These are phyloP conservation scores for Ceratobasidium sp. DNA, from an alignment of 1,284 basidiomycete genomes.

Conservation along the genomic window DNA sequence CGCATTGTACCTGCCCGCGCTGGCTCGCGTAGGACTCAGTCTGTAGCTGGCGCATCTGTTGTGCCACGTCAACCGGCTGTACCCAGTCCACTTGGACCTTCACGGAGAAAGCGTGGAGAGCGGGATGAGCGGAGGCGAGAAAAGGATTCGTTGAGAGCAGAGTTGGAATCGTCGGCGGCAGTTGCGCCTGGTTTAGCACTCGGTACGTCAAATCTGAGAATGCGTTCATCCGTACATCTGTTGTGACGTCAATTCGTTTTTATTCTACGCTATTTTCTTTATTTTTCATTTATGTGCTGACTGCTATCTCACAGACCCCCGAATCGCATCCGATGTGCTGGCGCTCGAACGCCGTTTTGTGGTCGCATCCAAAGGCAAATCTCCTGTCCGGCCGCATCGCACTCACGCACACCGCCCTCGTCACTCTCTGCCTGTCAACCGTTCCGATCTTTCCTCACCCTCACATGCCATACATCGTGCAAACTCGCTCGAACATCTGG, in stretches of 20 bases:
- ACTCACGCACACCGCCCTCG: conserved; percentile 31
- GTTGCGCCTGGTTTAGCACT: conserved; percentile 35
- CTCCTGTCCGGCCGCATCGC: conserved; percentile 18
- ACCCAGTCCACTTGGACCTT: conserved; percentile 23
- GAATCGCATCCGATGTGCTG: conserved; percentile 39
- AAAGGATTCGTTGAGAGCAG: conserved; percentile 34
- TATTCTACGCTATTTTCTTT: conserved; percentile 1
- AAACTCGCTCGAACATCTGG: background rate
- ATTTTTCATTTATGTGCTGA: background rate
- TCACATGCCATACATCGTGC: conserved; percentile 2
- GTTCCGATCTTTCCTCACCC: background rate
- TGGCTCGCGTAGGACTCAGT: conserved; percentile 30
- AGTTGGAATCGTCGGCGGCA: conserved; percentile 38
- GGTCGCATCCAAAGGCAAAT: conserved; percentile 40
- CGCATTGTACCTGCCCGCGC: background rate
- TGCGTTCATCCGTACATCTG: background rate
- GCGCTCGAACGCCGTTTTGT: conserved; percentile 40
- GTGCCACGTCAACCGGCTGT: conserved; percentile 3
- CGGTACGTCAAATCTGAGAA: conserved; percentile 24
- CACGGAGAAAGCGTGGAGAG: conserved; percentile 39
- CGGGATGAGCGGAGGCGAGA: conserved; percentile 28
- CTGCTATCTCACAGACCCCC: conserved; percentile 20
- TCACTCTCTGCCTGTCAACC: conserved; percentile 28
- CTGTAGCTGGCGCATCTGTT: background rate
- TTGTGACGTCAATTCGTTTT: conserved; percentile 13